Conservation (phyloP, 2,329 filamentous ascomycete genomes). For the Emmonsia crescens region DNA sequence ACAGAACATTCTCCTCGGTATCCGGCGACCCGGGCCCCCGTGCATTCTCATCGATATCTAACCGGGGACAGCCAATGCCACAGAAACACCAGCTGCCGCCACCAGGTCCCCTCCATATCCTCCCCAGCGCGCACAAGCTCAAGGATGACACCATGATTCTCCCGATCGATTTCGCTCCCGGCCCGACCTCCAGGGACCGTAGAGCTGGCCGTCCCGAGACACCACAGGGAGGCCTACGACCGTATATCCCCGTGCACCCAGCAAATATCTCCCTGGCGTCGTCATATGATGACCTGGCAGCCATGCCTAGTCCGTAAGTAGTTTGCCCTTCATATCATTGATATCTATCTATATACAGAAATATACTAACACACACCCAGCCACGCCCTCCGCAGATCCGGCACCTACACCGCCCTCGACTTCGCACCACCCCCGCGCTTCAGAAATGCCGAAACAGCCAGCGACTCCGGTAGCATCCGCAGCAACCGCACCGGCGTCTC, state of each 20-base stretch:
- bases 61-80: conserved; percentile 37
- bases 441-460: conserved; percentile 31
- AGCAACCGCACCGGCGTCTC: conserved; percentile 74
- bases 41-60: conserved; percentile 54
- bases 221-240: conserved; percentile 46
- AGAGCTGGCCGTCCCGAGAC: conserved; percentile 56
- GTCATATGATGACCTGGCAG: conserved; percentile 74
- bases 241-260: conserved; percentile 64
- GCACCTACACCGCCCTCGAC: conserved; percentile 38
- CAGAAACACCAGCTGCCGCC: conserved; percentile 54
- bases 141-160: conserved; percentile 69
- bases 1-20: conserved; percentile 10
- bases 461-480: conserved; percentile 41
- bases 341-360: background rate
- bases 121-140: conserved; percentile 79
- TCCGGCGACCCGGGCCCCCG: conserved; percentile 39
- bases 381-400: conserved; percentile 39
- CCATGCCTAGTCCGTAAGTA: conserved; percentile 84
- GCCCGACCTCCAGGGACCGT: conserved; percentile 53
- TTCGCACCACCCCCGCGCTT: conserved; percentile 41
- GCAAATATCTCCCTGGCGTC: conserved; percentile 69
- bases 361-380: conserved; percentile 18
- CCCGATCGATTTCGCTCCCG: conserved; percentile 80
- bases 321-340: background rate
- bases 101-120: conserved; percentile 58